These are phyloP conservation scores for Fusarium pseudoanthophilum DNA, from an alignment of 2,329 filamentous ascomycete species.

Conservation along the genomic window DNA sequence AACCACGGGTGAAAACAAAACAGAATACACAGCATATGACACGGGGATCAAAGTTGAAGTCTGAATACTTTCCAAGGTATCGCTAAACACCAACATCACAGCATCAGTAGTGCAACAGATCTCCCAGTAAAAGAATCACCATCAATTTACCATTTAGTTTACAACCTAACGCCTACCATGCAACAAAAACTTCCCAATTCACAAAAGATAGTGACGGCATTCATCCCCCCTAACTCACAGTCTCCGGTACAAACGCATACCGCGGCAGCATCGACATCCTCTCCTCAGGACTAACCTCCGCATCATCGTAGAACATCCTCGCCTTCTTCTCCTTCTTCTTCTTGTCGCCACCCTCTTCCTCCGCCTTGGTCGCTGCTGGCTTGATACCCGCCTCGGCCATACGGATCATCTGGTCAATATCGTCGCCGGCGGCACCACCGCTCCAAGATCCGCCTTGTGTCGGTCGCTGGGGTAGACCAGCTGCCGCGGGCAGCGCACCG, in stretches of 20 bases:
- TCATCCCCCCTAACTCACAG: conserved; percentile 32
- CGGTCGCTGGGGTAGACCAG: conserved; percentile 59
- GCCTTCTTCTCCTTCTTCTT: conserved; percentile 77
- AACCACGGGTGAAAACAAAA: not conserved
- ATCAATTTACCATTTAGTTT: conserved; percentile 43
- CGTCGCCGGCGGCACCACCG: conserved; percentile 57
- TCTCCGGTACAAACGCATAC: conserved; percentile 69
- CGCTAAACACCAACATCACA: not conserved
- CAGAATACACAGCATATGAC: not conserved
- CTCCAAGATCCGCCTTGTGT: conserved; percentile 49
- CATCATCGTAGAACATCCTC: conserved; percentile 84
- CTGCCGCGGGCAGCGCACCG: conserved; percentile 50
- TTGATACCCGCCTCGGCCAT: conserved; percentile 72
- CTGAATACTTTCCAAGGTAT: too few relatives aligned
- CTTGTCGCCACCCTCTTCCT: conserved; percentile 58
- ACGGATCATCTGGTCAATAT: conserved; percentile 73
- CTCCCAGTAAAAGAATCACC: conserved; percentile 23
- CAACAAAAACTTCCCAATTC: conserved; percentile 28
- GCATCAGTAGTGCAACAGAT: not conserved
- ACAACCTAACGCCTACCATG: conserved; percentile 45
- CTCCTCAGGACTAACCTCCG: conserved; percentile 85
- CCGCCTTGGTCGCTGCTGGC: conserved; percentile 53
- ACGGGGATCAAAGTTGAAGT: accelerated
- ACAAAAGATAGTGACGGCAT: not conserved
- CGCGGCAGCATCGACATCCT: conserved; percentile 82